Percentiles rank a stretch among this genome's conserved stretches.
These are phyloP conservation scores for Gossypium bickii DNA, from an alignment of 345 rosid genomes.

Conservation along the genomic window DNA sequence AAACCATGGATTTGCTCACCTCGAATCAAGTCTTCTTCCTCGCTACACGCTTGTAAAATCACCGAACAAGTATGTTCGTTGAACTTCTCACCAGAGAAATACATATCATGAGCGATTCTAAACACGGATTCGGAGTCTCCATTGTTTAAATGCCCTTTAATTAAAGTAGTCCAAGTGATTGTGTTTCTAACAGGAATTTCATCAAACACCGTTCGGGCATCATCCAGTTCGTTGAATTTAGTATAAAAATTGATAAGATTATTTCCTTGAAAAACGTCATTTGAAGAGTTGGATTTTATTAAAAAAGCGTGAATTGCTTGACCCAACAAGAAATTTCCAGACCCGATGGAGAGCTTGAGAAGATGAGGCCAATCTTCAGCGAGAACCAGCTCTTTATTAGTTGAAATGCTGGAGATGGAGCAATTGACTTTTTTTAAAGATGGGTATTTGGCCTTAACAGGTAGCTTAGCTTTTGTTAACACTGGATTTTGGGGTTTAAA, in stretches of 20 bases:
- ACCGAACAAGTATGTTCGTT: slow-evolving; percentile 36
- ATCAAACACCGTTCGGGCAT: slow-evolving; percentile 31
- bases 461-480: neutral
- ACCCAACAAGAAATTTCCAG: slow-evolving; percentile 24
- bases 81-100: slow-evolving; percentile 23
- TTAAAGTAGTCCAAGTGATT: slow-evolving; percentile 33
- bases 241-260: slow-evolving; percentile 21
- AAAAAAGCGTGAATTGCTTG: slow-evolving; percentile 27
- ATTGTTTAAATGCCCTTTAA: slow-evolving; percentile 29
- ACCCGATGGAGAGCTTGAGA: slow-evolving; percentile 24
- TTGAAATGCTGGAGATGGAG: slow-evolving; percentile 6
- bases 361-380: slow-evolving; percentile 24
- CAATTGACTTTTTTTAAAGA: neutral
- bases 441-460: neutral
- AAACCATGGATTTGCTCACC: slow-evolving; percentile 34
- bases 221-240: slow-evolving; percentile 18
- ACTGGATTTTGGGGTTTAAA: neutral
- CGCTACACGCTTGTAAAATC: slow-evolving; percentile 30
- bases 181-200: slow-evolving; percentile 30
- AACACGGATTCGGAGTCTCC: slow-evolving; percentile 20
- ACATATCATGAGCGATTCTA: slow-evolving; percentile 16
- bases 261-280: slow-evolving; percentile 25
- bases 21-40: slow-evolving; percentile 17
- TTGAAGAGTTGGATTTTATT: slow-evolving; percentile 17
- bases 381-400: neutral